Conservation (phyloP, 129 eudicot species). For the Lactuca saligna region DNA sequence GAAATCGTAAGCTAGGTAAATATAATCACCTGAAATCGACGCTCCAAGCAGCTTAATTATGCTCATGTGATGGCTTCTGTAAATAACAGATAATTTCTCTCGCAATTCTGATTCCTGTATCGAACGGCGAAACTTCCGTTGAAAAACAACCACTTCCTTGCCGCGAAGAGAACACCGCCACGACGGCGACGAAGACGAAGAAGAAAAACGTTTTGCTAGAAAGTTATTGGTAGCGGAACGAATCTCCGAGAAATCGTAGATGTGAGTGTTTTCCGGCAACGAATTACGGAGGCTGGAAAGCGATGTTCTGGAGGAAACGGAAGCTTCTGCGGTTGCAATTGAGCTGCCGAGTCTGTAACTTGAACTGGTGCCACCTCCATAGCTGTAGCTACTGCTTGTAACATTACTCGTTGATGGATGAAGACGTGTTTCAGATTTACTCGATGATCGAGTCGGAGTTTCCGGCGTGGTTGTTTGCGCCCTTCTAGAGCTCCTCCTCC, state of each 20-base stretch:
- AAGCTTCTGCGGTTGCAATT: conserved; percentile 56
- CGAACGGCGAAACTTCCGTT: conserved; percentile 55
- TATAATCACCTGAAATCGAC: conserved; percentile 53
- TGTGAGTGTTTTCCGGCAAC: conserved; percentile 67
- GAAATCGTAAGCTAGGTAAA: conserved; percentile 75
- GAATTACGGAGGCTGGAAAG: conserved; percentile 67
- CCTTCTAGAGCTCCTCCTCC: conserved; percentile 21
- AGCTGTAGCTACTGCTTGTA: conserved; percentile 20
- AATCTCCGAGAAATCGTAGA: conserved; percentile 67
- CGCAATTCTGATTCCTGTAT: conserved; percentile 41
- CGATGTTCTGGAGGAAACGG: conserved; percentile 51
- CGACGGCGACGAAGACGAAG: conserved; percentile 69
- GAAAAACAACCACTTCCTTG: conserved; percentile 56
- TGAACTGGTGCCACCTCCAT: conserved; percentile 19
- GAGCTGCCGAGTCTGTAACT: conserved; percentile 41
- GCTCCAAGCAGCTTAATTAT: conserved; percentile 72
- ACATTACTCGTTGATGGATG: conserved; percentile 24
- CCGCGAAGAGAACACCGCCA: conserved; percentile 71
- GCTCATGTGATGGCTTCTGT: conserved; percentile 64
- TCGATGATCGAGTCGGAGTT: conserved; percentile 2
- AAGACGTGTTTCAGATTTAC: conserved; percentile 1
- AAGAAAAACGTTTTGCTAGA: conserved; percentile 59
- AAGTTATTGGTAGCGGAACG: conserved; percentile 82
- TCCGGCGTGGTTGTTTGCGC: background rate
- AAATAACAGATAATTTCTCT: conserved; percentile 53